Base-by-base conservation (phyloP, 1,284 basidiomycete species). In the Phellinidium pouzarii region DNA sequence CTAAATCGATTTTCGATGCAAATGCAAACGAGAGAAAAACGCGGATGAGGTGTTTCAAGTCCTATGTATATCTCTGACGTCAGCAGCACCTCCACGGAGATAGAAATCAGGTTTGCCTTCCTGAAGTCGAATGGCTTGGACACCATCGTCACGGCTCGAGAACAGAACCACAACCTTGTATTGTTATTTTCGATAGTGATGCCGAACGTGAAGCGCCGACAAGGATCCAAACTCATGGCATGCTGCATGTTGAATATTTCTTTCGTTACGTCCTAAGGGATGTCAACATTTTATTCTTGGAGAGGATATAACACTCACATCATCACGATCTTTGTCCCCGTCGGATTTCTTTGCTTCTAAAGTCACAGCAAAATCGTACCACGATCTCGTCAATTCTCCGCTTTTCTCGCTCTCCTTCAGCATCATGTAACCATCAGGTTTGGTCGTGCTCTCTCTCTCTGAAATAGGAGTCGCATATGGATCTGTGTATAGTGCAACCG, bases 151-250 rank as follows among this genome's bases (percentile, higher is more conserved):
- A 49, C 37, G 31, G 34, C 37, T 38, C 47, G 31, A 20, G 47
- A 38, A 49, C 14, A 31, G 22, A 26, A 45, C 8, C 29, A 27
- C 1, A 45, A 7, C 12, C 56, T 36, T 12, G 47, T 41, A 22
- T 49, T 20, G 3, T 45, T 42, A 27, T 57, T 52, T 46, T 57
- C 52, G 22, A 59, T 50, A 3, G 55, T 55, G 19, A 57, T 41
- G 2, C 55, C 59, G 26, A 53, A 50, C n/a, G 55, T 52, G 37
- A 53, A 57, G 7, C 58, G 52, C n/a, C 55, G 47, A 43, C 52
- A 52, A 17, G 59, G 55, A 53, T 59, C 59, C 4, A 49, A 25
- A 14, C 41, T 29, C 48, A 59, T 48, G 14, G 51, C 44, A 14
- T 58, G 54, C n/a, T 58, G 50, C 52, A 59, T 54, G 29, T 43